Evolutionary conservation across 2,329 filamentous ascomycete species (phyloP), one percentile per base, ranked within the genome.

Genomic region (Arthroderma uncinatum): DNA sequence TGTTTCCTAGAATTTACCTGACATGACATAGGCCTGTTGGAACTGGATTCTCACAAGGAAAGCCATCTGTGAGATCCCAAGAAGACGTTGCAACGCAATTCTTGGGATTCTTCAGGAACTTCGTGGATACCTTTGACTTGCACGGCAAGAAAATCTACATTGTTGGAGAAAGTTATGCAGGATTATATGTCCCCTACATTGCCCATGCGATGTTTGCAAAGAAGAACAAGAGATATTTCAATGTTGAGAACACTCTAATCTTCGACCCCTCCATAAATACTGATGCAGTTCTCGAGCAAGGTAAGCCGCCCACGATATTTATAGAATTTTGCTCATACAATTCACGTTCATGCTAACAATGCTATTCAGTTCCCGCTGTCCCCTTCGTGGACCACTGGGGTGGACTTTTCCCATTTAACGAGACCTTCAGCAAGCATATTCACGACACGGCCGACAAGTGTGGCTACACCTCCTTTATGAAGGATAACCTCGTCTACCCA

Each of bases 101-200:
- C 67, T 75, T 86, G 14, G 85, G 85, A 53, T 93, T 89, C 72
- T 90, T 83, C 78, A 84, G 85, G 73, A 89, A 89, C 72, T 90
- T 89, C 63, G 73, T 89, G 58, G 76, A 87, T 34, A 83, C 82
- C 0, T 90, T 90, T 62, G 75, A 71, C n/a, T 75, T 89, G 64
- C 77, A 86, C 19, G 78, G 79, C 10, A 82, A 79, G 64, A 86
- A 86, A 61, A 78, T 89, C 8, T 92, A 86, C 68, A 80, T 93
- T 58, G 79, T 85, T 0, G 88, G 86, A 5, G 86, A 88, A 68
- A 84, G 79, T 0, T 89, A 87, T 63, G 85, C 81, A 0, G 86
- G 86, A 14, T 71, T 75, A 63, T 86, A 83, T 63, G 80, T 85
- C 1, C 85, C 86, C 0, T 89, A 88, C 66, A 85, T 91, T 58